Evolutionary conservation across 352 stramenopile genomes (phyloP).

Genomic region (Globisporangium irregulare): DNA sequence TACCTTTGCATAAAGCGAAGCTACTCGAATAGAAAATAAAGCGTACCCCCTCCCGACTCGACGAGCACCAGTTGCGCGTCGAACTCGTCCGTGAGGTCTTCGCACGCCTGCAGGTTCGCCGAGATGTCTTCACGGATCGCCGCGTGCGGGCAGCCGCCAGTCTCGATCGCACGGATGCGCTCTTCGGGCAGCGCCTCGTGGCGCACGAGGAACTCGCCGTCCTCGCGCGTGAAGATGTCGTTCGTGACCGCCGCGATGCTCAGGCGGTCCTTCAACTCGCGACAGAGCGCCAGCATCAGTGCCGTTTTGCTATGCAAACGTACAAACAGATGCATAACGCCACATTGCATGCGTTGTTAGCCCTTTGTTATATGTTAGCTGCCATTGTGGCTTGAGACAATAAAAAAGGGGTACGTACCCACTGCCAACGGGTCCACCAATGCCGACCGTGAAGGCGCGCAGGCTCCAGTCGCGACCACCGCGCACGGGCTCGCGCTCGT

Average conservation of each 20-base stretch:
- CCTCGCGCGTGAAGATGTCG: conserved; percentile 99
- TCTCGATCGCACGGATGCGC: conserved; percentile 96
- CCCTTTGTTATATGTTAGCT: background rate
- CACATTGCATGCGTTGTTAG: background rate
- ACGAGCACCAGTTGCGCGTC: conserved; percentile 85
- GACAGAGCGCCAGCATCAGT: conserved; percentile 92
- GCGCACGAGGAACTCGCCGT: conserved; percentile 96
- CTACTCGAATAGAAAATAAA: background rate
- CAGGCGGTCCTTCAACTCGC: conserved; percentile 74
- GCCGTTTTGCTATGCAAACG: conserved; percentile 88
- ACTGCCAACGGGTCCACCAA: conserved; percentile 94
- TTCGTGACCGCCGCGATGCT: conserved; percentile 95
- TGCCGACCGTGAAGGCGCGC: conserved; percentile 94
- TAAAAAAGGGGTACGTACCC: conserved; percentile 26
- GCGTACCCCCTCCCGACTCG: conserved; percentile 81
- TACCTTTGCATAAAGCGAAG: background rate
- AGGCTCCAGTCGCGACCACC: conserved; percentile 68
- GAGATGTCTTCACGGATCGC: conserved; percentile 97
- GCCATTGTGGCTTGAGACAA: no score
- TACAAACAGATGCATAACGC: background rate
- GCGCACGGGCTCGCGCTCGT: conserved; percentile 53
- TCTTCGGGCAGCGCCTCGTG: conserved; percentile 89
- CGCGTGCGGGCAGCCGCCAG: conserved; percentile 96
- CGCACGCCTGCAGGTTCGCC: conserved; percentile 95
- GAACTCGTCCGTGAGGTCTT: conserved; percentile 92